phyloP scores from a whole-genome alignment of 257 asterid species.

The Solanum piurae region DNA sequence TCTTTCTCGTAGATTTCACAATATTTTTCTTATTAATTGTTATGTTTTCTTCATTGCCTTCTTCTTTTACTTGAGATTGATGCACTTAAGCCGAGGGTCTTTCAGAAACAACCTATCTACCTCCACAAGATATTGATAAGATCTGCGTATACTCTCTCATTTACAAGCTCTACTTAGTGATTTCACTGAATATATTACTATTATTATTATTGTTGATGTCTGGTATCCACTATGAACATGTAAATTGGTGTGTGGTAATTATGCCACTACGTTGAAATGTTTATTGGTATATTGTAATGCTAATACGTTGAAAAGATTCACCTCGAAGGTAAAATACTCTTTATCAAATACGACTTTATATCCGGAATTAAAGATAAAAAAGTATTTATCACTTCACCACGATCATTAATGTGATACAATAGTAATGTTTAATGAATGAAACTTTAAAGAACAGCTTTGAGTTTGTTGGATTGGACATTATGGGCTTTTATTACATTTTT shows the following conservation, averaged over 20 bases:
- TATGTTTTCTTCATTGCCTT: not conserved
- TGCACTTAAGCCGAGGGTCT: not conserved
- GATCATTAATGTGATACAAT: not conserved
- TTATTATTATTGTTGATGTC: fast-evolving
- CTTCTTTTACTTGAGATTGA: not conserved
- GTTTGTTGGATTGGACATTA: not conserved
- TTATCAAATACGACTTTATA: not conserved
- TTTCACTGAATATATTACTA: too few relatives aligned
- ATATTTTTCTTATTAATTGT: too few relatives aligned
- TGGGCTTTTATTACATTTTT: not conserved
- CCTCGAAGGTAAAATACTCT: not conserved
- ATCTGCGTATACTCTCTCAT: too few relatives aligned
- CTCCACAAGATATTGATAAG: not conserved
- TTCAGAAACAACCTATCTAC: fast-evolving
- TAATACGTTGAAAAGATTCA: not conserved
- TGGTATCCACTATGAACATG: not conserved
- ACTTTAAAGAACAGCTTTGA: not conserved
- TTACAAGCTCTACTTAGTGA: not conserved
- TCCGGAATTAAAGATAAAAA: fast-evolving
- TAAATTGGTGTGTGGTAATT: not conserved
- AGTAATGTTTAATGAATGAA: not conserved
- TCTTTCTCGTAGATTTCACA: too few relatives aligned
- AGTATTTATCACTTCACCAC: not conserved
- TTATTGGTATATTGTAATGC: not conserved
- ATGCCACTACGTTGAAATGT: not conserved